Percentiles rank a stretch among this genome's conserved stretches.
phyloP scores from a whole-genome alignment of 805 yeast genomes.

The Wickerhamiella hasegawae region DNA sequence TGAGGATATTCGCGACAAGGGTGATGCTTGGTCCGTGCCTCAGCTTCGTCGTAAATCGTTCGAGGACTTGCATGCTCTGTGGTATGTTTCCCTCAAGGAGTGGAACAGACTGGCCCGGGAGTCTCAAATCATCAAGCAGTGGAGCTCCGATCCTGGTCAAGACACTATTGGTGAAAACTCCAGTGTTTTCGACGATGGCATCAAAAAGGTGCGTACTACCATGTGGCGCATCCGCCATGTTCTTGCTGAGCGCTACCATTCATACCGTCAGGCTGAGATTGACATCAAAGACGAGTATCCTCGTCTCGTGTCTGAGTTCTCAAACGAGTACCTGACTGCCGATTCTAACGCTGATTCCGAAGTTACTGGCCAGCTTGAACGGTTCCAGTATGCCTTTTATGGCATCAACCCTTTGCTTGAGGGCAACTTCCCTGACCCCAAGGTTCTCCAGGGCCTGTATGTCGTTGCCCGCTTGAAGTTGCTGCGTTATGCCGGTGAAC shows the following conservation, averaged over 20 bases:
- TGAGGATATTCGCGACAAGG: constrained; percentile 26
- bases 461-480: constrained; percentile 56
- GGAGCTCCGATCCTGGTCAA: constrained; percentile 13
- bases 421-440: constrained; percentile 40
- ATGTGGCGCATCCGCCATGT: constrained; percentile 79
- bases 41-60: constrained; percentile 84
- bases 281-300: constrained; percentile 25
- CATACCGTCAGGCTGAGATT: constrained; percentile 42
- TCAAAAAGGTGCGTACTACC: constrained; percentile 36
- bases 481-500: constrained; percentile 29
- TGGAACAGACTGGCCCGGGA: constrained; percentile 69
- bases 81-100: constrained; percentile 80
- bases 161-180: constrained; percentile 9
- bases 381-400: constrained; percentile 68
- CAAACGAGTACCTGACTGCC: constrained; percentile 36
- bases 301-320: constrained; percentile 40
- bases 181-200: constrained; percentile 19
- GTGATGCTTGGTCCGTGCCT: constrained; percentile 74
- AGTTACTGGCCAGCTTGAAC: constrained; percentile 50
- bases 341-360: constrained; percentile 39
- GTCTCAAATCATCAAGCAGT: constrained; percentile 35
- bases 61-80: constrained; percentile 78
- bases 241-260: constrained; percentile 66
- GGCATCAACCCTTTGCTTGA: constrained; percentile 66
- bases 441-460: constrained; percentile 50